Evolutionary conservation across 163 green algal species (phyloP).

Genomic region (Prototheca stagnorum): DNA sequence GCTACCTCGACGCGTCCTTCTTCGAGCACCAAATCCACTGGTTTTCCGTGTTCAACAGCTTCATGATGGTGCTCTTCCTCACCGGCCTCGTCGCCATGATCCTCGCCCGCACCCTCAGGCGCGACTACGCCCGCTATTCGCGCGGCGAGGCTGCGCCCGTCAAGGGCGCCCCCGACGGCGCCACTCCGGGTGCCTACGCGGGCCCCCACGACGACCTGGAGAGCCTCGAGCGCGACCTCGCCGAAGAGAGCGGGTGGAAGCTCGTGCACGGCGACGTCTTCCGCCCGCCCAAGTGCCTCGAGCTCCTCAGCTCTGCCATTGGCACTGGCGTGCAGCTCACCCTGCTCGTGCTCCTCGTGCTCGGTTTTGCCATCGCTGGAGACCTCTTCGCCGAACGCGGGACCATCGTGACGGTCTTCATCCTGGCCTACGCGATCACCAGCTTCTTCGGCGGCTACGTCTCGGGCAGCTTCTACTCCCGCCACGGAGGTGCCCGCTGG

Average conservation of each 20-base stretch:
- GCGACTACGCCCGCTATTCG: constrained; percentile 60
- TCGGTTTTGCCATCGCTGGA: constrained; percentile 75
- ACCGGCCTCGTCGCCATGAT: constrained; percentile 91
- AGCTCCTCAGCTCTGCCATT: constrained; percentile 61
- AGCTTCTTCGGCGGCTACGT: constrained; percentile 76
- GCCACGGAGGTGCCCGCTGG: constrained; percentile 63
- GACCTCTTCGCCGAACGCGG: constrained; percentile 50
- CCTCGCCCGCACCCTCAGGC: constrained; percentile 80
- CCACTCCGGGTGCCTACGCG: no score
- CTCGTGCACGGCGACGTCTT: constrained; percentile 95
- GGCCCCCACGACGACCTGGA: constrained; percentile 65
- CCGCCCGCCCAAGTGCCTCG: constrained; percentile 53
- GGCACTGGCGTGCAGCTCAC: constrained; percentile 78
- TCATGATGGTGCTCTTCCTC: constrained; percentile 99
- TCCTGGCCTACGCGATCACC: constrained; percentile 85
- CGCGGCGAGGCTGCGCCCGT: constrained; percentile 6
- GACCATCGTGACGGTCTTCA: constrained; percentile 80
- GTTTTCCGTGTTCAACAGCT: constrained; percentile 97
- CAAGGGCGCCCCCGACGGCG: no score
- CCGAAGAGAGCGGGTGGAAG: constrained; percentile 95
- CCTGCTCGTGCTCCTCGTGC: constrained; percentile 59
- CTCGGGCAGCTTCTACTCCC: constrained; percentile 66
- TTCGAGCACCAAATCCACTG: constrained; percentile 99
- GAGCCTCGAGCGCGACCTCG: constrained; percentile 72
- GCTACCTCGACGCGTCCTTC: constrained; percentile 95